Evolutionary conservation across 176 grass and related monocot genomes (phyloP), one percentile per base, ranked within the genome.

Genomic region (Ampelocalamus luodianensis): DNA sequence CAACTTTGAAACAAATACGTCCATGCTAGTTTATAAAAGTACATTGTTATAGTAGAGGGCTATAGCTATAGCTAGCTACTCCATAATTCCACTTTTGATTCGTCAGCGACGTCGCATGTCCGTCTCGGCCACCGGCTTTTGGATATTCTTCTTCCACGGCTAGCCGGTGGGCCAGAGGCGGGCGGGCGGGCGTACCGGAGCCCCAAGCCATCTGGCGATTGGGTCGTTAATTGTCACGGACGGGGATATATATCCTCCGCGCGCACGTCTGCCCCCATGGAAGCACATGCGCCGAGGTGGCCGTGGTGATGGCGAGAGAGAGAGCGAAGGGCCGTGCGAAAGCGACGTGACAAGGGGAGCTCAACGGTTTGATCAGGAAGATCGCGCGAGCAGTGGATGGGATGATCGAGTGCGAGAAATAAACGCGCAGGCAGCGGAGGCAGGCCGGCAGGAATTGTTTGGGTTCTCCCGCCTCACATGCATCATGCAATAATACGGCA

Each of bases 281-380:
- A 49, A 76, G 88, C 69, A 80, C 82, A 85, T 80, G 87, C 82
- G 49, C 34, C 74, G 58, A 82, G 80, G 43, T 20, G 72, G 51
- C 17, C 42, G 64, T 18, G 48, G 68, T 3, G 76, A 20, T 63
- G 39, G 40, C 1, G 24, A 45, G 29, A 42, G 54, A 32, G 17
- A 8, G 58, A 22, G 15, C 2, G 62, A 46, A 67, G 51, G 72
- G 71, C 24, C 48, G 36, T 12, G 56, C 16, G 74, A 90, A 67
- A 90, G 88, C 66, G 88, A 90, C 84, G 22, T 40, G 74, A 87
- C 74, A 74, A 67, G 22, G 46, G 75, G 75, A 79, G 72, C 51
- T 46, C 79, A 72, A 82, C 66, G 83, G 72, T 86, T 78, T 82
- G 36, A 24, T 22, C 83, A 36, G 78, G 65, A 8, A 38, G 69